Base-by-base conservation (phyloP, 2,329 filamentous ascomycete genomes). In the Dothideomycetes sp. region DNA sequence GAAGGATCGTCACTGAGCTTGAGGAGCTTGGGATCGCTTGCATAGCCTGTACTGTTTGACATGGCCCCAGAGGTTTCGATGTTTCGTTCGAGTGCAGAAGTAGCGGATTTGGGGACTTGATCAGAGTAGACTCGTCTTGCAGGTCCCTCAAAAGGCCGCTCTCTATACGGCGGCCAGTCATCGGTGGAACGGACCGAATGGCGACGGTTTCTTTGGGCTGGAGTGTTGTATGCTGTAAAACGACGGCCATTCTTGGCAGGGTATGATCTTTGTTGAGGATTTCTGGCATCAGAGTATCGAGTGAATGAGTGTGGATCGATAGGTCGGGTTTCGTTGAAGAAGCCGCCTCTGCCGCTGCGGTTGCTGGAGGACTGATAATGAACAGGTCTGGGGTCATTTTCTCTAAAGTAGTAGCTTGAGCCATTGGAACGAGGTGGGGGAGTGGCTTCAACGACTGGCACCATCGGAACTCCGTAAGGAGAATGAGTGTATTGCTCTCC, bases 251-350 rank as follows among this genome's bases (percentile, higher is more conserved):
- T 29, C 20, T 25, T 32, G 3, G 11, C 20, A 7, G 11, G 7
- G 29, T 40, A 16, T 5, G 36, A n/a, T 7, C 29, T 28, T 20
- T 32, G 36, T 9, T 31, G 36, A n/a, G 28, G 4, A 6, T 12
- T n/a, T 2, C 28, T 13, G 4, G 23, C 32, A 5, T 15, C 29
- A 4, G 27, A 4, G 5, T 25, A 33, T 5, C 37, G 37, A n/a
- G 15, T 4, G 18, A 40, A 40, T 3, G 37, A 40, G n/a, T 40
- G 15, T 8, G 37, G 37, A 27, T 40, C 35, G n/a, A 38, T 23
- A 11, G 33, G 3, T 27, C 29, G 32, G 6, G 29, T 15, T 12
- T 20, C 18, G 16, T 20, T 33, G 12, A 18, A n/a, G 12, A 23
- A 34, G n/a, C 19, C 24, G 12, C 11, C 12, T 4, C 29, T 28